These are phyloP conservation scores for Candida koratica DNA, from an alignment of 805 yeast species.

Conservation along the genomic window DNA sequence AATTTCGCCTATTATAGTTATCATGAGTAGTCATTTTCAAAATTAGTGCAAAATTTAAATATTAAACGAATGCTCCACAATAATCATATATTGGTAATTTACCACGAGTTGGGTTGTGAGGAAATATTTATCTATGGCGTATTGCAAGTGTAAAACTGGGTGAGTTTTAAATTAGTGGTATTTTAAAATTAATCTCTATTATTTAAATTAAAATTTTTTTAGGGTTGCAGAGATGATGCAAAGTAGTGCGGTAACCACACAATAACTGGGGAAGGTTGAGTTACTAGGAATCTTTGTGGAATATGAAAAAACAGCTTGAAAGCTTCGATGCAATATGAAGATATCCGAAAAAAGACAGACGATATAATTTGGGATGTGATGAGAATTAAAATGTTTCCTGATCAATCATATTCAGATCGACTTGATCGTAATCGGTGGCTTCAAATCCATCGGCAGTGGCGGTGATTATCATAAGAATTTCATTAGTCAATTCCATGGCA, in stretches of 20 bases:
- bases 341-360: too few relatives aligned
- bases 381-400: conserved; percentile 10
- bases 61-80: neutral
- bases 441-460: conserved; percentile 72
- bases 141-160: too few relatives aligned
- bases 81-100: neutral
- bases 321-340: too few relatives aligned
- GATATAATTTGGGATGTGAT: too few relatives aligned
- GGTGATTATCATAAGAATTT: conserved; percentile 21
- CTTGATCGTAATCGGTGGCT: conserved; percentile 34
- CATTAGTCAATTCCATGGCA: conserved; percentile 9
- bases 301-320: too few relatives aligned
- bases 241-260: conserved; percentile 4
- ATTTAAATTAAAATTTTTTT: conserved; percentile 4
- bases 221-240: conserved; percentile 7
- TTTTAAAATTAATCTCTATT: too few relatives aligned
- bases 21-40: conserved; percentile 16
- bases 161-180: neutral
- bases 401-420: conserved; percentile 11
- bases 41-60: neutral
- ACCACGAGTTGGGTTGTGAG: too few relatives aligned
- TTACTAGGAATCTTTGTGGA: too few relatives aligned
- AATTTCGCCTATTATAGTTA: conserved; percentile 29
- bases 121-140: too few relatives aligned
- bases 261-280: too few relatives aligned